Conservation (phyloP, 345 rosid genomes). For the Anacardium occidentale region DNA sequence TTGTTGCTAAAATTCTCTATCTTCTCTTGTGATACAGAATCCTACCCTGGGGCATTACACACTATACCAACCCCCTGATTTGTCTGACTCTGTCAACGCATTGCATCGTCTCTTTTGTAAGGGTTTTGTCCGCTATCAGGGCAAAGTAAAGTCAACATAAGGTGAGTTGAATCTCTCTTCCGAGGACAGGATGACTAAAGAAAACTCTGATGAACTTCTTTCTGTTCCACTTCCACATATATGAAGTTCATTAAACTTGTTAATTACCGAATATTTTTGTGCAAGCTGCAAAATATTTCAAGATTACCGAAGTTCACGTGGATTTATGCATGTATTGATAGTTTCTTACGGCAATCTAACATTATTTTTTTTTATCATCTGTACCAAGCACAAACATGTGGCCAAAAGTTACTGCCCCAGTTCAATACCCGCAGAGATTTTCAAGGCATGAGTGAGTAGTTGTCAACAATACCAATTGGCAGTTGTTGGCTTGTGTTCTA, state of each 20-base stretch:
- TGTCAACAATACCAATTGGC: slow-evolving; percentile 2
- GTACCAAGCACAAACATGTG: slow-evolving; percentile 29
- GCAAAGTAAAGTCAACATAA: slow-evolving; percentile 36
- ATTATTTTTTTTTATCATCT: neutral
- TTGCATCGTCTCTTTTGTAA: slow-evolving; percentile 26
- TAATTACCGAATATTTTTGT: neutral
- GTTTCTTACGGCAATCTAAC: neutral
- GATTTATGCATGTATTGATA: neutral
- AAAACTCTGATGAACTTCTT: no score
- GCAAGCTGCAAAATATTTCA: no score
- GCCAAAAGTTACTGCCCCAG: slow-evolving; percentile 27
- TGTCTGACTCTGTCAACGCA: slow-evolving; percentile 28
- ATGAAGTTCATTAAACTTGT: neutral
- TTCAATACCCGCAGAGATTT: slow-evolving; percentile 17
- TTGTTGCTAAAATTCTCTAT: neutral
- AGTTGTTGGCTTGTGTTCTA: no score
- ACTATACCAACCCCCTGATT: slow-evolving; percentile 27
- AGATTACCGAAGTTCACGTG: neutral
- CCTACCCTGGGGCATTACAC: slow-evolving; percentile 29
- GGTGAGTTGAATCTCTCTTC: slow-evolving; percentile 14
- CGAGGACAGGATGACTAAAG: neutral
- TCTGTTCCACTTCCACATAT: neutral
- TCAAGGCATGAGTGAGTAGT: slow-evolving; percentile 6
- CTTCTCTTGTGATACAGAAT: slow-evolving; percentile 15
- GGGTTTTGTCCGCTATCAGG: slow-evolving; percentile 27